Conservation (phyloP, 441 rosid genomes). For the Rhodomyrtus psidioides region DNA sequence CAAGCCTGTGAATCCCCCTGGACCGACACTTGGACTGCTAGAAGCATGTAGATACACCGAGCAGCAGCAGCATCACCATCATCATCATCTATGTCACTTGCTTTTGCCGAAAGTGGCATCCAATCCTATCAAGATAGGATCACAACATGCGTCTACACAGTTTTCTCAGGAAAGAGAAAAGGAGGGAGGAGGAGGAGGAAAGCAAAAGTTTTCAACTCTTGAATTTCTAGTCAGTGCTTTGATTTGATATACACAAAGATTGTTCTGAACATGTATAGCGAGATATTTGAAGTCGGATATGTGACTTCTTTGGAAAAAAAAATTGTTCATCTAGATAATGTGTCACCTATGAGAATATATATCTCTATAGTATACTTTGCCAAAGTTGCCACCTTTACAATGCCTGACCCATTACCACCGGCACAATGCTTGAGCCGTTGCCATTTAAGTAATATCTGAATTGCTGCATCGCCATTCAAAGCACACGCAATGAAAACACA, state of each 20-base stretch:
- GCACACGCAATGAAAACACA: neutral
- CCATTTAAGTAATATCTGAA: neutral
- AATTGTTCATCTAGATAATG: neutral
- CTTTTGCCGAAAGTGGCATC: neutral
- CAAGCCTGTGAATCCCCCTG: neutral
- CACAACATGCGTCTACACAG: neutral
- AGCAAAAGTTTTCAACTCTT: neutral
- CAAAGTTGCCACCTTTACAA: neutral
- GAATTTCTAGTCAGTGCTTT: neutral
- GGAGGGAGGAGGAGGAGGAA: neutral
- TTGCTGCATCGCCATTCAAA: neutral
- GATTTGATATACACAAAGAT: neutral
- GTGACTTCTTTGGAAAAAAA: neutral
- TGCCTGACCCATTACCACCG: neutral
- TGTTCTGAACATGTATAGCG: neutral
- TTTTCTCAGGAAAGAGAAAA: neutral
- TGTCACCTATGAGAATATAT: too few species aligned
- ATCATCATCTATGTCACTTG: neutral
- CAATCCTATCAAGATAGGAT: neutral
- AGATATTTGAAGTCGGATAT: neutral
- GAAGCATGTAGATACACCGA: neutral
- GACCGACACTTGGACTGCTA: neutral
- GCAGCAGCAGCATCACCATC: neutral
- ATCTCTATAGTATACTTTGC: neutral
- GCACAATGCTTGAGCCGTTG: neutral